Conservation (phyloP, 495 filamentous ascomycete genomes). For the Podospora conica region DNA sequence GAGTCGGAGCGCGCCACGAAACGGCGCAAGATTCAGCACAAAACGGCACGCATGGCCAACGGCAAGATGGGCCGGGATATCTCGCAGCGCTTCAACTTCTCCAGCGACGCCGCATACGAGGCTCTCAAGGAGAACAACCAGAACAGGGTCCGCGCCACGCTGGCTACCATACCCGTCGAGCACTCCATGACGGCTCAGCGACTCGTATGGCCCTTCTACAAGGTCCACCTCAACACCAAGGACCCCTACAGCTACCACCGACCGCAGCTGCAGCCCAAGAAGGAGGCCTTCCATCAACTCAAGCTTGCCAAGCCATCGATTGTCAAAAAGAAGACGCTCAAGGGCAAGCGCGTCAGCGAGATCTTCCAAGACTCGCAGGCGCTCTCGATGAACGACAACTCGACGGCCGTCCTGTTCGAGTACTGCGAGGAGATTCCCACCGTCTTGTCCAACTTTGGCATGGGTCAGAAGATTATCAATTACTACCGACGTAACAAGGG, state of each 20-base stretch:
- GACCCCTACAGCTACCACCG: constrained; percentile 91
- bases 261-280: constrained; percentile 57
- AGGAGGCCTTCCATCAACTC: constrained; percentile 45
- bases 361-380: constrained; percentile 70
- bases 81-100: constrained; percentile 84
- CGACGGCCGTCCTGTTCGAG: constrained; percentile 77
- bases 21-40: constrained; percentile 37
- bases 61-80: constrained; percentile 53
- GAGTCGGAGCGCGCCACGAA: constrained; percentile 49
- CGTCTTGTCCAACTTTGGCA: constrained; percentile 90
- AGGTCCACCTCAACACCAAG: constrained; percentile 67
- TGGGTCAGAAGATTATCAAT: constrained; percentile 92
- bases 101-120: constrained; percentile 92
- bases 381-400: constrained; percentile 80
- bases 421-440: constrained; percentile 92
- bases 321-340: constrained; percentile 74
- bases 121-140: constrained; percentile 93
- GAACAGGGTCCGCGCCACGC: constrained; percentile 85
- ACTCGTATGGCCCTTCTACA: constrained; percentile 91
- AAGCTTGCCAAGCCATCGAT: constrained; percentile 54
- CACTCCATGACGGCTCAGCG: constrained; percentile 86
- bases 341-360: constrained; percentile 65
- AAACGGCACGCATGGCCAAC: constrained; percentile 49
- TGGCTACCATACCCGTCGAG: constrained; percentile 80
- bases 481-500: constrained; percentile 86